Base-by-base conservation (phyloP, 805 yeast genomes). In the Myxozyma monticola region DNA sequence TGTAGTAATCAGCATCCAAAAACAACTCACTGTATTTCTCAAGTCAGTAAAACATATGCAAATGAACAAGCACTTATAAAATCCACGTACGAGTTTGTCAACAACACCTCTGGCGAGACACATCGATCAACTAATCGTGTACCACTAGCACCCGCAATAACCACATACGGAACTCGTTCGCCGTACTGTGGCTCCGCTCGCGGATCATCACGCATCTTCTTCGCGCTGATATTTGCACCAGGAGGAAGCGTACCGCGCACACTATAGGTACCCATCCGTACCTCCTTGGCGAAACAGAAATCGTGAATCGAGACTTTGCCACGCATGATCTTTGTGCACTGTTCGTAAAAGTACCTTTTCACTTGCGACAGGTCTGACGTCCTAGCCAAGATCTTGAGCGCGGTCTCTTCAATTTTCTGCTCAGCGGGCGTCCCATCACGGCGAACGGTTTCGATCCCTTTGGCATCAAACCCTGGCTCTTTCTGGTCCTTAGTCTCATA, bases 341-440 rank as follows among this genome's bases (percentile, higher is more conserved):
- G 87, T 1, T 68, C 70, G 26, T 77, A 71, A 3, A 88, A 78
- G 59, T 81, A 90, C 1, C 60, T 47, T 62, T 88, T 88, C 9
- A 91, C 86, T 29, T 66, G 48, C 0, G 96, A 81, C 9, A 93
- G 62, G 62, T 91, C 88, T 24, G 74, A 68, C 0, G 90, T 78
- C 10, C 83, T 85, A 65, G 93, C 93, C 2, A 93, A 67, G 0
- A 80, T 72, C 55, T 45, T 45, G 3, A 93, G 68, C 0, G 85
- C 68, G 50, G 80, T 78, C 54, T 88, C 95, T 26, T 87, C 82
- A 17, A 93, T 81, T 58, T 83, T 83, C 67, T 82, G 95, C 57
- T 87, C 95, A 0, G 96, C 96, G 0, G 95, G 95, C 22, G 90
- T 85, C 0, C 98, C 98, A 68, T 93, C 99, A 56, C 99, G 71